phyloP scores from a whole-genome alignment of 1,139 yeast species.

The Hansenula lynferdii region DNA sequence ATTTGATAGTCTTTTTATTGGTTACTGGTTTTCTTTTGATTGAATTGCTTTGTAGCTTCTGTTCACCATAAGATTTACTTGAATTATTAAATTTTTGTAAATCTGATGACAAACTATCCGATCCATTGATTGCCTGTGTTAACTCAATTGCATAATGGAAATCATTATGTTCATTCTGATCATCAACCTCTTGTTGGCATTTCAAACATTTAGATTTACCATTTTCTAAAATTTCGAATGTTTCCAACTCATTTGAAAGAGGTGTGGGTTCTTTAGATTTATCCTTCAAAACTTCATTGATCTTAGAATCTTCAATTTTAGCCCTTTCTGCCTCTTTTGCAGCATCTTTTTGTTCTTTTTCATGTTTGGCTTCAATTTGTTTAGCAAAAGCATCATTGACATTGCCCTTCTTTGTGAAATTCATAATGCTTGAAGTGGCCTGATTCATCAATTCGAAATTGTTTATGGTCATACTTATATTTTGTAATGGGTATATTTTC shows the following conservation, averaged over 20 bases:
- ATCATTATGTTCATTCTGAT: conserved; percentile 28
- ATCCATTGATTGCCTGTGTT: conserved; percentile 22
- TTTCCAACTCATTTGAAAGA: not conserved
- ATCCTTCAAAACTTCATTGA: no score
- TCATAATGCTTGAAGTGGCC: conserved; percentile 16
- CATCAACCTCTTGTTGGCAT: conserved; percentile 16
- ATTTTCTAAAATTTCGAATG: not conserved
- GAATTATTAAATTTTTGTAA: conserved; percentile 5
- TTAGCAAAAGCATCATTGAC: conserved; percentile 5
- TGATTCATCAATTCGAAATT: conserved; percentile 44
- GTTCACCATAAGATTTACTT: conserved; percentile 5
- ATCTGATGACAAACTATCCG: conserved; percentile 9
- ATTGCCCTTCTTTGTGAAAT: conserved; percentile 15
- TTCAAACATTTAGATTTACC: conserved; percentile 10
- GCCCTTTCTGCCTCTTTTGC: not conserved
- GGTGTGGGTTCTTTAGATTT: not conserved
- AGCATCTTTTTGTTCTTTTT: not conserved
- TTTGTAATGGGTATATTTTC: conserved; percentile 42
- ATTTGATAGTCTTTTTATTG: not conserved
- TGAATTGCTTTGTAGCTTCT: conserved; percentile 3
- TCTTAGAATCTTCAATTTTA: not conserved
- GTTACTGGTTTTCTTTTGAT: not conserved
- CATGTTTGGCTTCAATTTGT: not conserved
- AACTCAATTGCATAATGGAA: conserved; percentile 29
- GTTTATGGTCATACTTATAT: conserved; percentile 46